Evolutionary conservation across 2,329 filamentous ascomycete genomes (phyloP).

Genomic region (Fonsecaea pugnacius): DNA sequence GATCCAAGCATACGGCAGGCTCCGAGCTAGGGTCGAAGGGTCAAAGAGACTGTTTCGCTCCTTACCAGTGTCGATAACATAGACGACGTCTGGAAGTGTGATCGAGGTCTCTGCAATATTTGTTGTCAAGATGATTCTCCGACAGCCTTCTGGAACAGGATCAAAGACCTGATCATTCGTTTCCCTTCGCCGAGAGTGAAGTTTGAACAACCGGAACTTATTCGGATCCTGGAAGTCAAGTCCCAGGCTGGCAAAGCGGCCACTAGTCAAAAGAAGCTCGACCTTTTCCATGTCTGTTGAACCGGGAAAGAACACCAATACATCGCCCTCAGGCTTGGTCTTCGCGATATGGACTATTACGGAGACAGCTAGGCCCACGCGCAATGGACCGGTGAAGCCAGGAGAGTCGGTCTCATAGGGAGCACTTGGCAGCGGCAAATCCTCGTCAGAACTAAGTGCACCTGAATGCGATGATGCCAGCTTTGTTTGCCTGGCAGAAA

Average conservation of each 20-base stretch:
- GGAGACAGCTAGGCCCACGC: conserved; percentile 47
- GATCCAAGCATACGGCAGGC: conserved; percentile 30
- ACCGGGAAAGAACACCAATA: conserved; percentile 89
- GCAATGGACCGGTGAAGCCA: background rate
- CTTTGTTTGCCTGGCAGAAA: conserved; percentile 12
- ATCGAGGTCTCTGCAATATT: conserved; percentile 99
- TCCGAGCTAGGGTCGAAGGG: conserved; percentile 19
- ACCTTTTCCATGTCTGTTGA: conserved; percentile 87
- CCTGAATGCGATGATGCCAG: background rate
- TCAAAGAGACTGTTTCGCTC: conserved; percentile 43
- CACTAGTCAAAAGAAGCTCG: conserved; percentile 42
- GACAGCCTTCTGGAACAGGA: conserved; percentile 60
- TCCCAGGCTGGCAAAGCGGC: conserved; percentile 38
- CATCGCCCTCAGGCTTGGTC: conserved; percentile 63
- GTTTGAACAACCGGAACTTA: conserved; percentile 50
- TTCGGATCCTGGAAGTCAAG: conserved; percentile 48
- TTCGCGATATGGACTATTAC: conserved; percentile 54
- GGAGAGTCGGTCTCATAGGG: conserved; percentile 37
- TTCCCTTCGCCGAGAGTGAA: conserved; percentile 54
- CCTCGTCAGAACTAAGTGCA: background rate
- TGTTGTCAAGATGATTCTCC: conserved; percentile 94
- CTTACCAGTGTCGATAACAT: conserved; percentile 93
- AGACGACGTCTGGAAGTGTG: conserved; percentile 95
- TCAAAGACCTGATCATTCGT: conserved; percentile 52
- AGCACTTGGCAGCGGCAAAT: background rate